A percentile compares a stretch with the other conserved stretches of the same genome.
phyloP scores from a whole-genome alignment of 257 asterid species.

The Nicotiana sylvestris region DNA sequence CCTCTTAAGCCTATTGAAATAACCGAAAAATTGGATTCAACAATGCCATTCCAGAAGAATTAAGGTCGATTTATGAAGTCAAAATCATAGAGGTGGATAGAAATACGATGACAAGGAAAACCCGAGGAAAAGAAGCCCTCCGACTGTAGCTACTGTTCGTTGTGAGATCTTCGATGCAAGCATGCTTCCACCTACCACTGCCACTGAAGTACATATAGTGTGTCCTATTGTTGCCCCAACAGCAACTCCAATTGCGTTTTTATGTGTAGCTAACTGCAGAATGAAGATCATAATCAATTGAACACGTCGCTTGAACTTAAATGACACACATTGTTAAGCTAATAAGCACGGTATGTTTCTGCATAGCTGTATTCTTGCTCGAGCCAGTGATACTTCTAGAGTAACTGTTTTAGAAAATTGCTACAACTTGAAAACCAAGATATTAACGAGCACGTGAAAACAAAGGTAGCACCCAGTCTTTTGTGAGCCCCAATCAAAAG shows the following conservation, averaged over 20 bases:
- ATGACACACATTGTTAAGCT: background rate
- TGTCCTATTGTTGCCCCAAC: conserved; percentile 82
- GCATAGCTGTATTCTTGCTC: background rate
- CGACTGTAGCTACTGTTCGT: conserved; percentile 83
- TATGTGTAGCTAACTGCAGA: conserved; percentile 87
- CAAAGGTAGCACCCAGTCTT: background rate
- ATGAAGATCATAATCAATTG: background rate
- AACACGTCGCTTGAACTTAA: background rate
- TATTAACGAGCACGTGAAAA: background rate
- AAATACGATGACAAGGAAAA: conserved; percentile 84
- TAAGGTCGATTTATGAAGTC: conserved; percentile 29
- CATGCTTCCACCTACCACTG: conserved; percentile 97
- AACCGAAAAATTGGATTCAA: background rate
- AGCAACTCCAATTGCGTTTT: conserved; percentile 90
- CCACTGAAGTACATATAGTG: conserved; percentile 83
- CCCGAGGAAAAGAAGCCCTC: conserved; percentile 89
- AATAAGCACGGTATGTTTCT: background rate
- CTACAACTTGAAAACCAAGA: background rate
- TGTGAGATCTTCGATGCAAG: conserved; percentile 94
- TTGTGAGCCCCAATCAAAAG: background rate
- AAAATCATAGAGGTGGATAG: conserved; percentile 70
- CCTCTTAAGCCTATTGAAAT: background rate
- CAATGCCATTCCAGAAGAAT: conserved; percentile 1
- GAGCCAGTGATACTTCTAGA: background rate
- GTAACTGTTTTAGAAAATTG: too few species aligned